A percentile compares a stretch with the other conserved stretches of the same genome.
Conservation (phyloP, 2,329 filamentous ascomycete genomes). For the Albophoma yamanashiensis region DNA sequence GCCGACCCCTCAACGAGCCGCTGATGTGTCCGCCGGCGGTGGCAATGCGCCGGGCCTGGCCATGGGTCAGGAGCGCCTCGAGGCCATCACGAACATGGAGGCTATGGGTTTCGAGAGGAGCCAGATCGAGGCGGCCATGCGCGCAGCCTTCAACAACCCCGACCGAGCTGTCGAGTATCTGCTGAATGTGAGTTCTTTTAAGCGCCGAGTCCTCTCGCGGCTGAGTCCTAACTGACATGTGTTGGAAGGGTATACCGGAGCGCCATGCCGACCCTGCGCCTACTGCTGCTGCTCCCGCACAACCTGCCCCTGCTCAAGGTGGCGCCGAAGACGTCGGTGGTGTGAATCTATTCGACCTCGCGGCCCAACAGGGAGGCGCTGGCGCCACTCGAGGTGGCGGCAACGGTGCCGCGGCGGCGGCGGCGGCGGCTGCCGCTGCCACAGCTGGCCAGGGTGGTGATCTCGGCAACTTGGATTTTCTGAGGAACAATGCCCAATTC, state of each 20-base stretch:
- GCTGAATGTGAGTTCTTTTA: constrained; percentile 54
- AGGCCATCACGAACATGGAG: constrained; percentile 86
- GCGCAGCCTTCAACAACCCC: constrained; percentile 92
- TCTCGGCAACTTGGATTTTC: constrained; percentile 78
- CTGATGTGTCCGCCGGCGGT: constrained; percentile 27
- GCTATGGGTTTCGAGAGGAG: constrained; percentile 88
- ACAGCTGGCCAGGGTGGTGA: constrained; percentile 40
- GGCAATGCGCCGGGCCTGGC: constrained; percentile 64
- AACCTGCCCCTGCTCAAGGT: constrained; percentile 27
- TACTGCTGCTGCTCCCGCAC: constrained; percentile 25
- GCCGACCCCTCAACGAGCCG: constrained; percentile 39
- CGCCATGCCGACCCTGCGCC: constrained; percentile 31
- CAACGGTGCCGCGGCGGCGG: constrained; percentile 26
- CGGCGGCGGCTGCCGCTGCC: constrained; percentile 36
- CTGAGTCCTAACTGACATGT: constrained; percentile 3
- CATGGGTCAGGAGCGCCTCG: constrained; percentile 71
- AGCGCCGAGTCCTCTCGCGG: neutral
- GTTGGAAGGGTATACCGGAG: constrained; percentile 73
- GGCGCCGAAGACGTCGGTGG: constrained; percentile 51
- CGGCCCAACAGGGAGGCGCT: constrained; percentile 58
- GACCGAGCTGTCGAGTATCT: constrained; percentile 97
- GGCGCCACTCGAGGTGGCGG: constrained; percentile 29
- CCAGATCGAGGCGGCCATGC: constrained; percentile 88
- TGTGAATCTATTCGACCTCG: constrained; percentile 88
- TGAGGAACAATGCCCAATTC: constrained; percentile 93